Evolutionary conservation across 192 early-diverging fungal genomes (phyloP).

Genomic region (Geranomyces michiganensis): DNA sequence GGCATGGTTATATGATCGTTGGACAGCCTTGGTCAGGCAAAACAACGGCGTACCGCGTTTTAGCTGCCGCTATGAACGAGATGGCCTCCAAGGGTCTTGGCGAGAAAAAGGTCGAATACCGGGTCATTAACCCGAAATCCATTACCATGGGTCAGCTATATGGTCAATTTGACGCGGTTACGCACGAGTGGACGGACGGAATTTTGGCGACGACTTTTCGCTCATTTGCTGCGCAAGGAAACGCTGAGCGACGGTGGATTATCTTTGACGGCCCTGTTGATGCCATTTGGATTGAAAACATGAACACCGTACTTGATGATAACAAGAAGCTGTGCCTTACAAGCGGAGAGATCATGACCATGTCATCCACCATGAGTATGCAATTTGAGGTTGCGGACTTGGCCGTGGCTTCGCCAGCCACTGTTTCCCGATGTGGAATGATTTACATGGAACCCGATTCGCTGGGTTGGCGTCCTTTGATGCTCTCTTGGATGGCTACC

Average conservation of each 20-base stretch:
- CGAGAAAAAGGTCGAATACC: conserved; percentile 59
- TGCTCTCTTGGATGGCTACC: conserved; percentile 56
- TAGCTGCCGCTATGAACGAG: conserved; percentile 56
- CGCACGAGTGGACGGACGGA: conserved; percentile 67
- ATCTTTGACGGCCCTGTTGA: conserved; percentile 69
- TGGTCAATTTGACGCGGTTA: conserved; percentile 62
- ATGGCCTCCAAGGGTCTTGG: conserved; percentile 49
- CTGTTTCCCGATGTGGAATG: conserved; percentile 66
- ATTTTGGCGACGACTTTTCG: conserved; percentile 61
- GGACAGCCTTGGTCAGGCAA: conserved; percentile 64
- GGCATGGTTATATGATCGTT: conserved; percentile 68
- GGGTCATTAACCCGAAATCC: conserved; percentile 63
- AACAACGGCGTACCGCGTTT: conserved; percentile 59
- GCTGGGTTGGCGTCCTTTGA: conserved; percentile 59
- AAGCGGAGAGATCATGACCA: conserved; percentile 62
- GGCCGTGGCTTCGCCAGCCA: conserved; percentile 64
- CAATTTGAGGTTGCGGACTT: conserved; percentile 66
- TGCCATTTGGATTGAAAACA: conserved; percentile 70
- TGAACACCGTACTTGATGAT: conserved; percentile 68
- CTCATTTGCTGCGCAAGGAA: conserved; percentile 52
- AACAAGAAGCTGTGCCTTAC: conserved; percentile 67
- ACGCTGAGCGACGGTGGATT: conserved; percentile 58
- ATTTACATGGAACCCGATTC: conserved; percentile 65
- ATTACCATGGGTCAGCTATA: conserved; percentile 70
- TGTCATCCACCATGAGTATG: conserved; percentile 61